Evolutionary conservation across 2,329 filamentous ascomycete species (phyloP), one percentile per base, ranked within the genome.

Genomic region (Parafenestella ontariensis): DNA sequence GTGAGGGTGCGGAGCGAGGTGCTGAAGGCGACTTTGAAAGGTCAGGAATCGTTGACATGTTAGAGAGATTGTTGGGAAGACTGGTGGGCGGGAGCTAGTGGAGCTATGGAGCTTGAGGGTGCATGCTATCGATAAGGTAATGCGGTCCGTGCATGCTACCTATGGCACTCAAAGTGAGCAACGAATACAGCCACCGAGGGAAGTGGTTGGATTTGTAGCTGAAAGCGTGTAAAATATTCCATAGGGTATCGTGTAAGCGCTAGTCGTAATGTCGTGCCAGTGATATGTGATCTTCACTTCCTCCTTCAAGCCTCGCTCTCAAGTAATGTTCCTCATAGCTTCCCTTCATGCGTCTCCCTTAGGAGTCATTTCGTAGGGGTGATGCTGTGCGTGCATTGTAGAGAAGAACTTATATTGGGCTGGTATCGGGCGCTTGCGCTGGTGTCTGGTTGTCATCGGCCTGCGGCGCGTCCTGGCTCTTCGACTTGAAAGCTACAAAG

Each of bases 401-500:
- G 18, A 20, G 24, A 10, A 28, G n/a, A 5, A n/a, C 3, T 50
- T 36, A 61, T 11, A 52, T 31, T 1, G 66, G 65, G 36, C 66
- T 69, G 26, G 67, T 70, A 39, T 55, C 61, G 2, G 63, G 59
- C 26, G 59, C 53, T 37, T 62, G 66, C 11, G 48, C 41, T 34
- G 57, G 56, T 18, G 49, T 50, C 13, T 54, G 53, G 33, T 54
- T 58, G 28, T 61, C 54, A 21, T 53, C 51, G 31, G 55, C 46
- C 3, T 60, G 40, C 34, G 65, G 59, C 28, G 74, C 66, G 28
- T 73, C 71, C 52, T 74, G 71, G 49, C 65, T 70, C 58, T 76
- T 76, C 42, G 70, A 72, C 47, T 76, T 77, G 65, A 77, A 77
- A 4, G 74, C 74, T 77, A 40, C 18, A 18, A 9, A 28, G 31